Base-by-base conservation (phyloP, 495 filamentous ascomycete genomes). In the Xylaria telfairii region DNA sequence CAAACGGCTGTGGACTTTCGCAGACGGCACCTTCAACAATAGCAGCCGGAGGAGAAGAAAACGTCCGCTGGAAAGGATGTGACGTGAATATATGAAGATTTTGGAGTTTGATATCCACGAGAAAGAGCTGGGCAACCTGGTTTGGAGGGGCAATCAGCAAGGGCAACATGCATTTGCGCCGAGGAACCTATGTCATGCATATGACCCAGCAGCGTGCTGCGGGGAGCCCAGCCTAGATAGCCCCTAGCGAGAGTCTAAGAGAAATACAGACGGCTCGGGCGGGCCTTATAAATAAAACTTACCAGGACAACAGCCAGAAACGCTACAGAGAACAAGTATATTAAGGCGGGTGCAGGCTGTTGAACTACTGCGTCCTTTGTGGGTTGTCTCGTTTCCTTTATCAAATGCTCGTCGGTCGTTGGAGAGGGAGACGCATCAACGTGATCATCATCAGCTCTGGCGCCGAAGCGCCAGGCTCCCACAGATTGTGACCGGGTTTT, bases 261-360 rank as follows among this genome's bases (percentile, higher is more conserved):
- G 28, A 1, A 34, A 66, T 60, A 71, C 51, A 65, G 73, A 64
- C 32, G 41, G 59, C 69, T 41, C 68, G 37, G 15, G n/a, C 24
- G 17, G 39, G 26, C 41, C 30, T 26, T 65, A 51, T 42, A 12
- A 15, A 26, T 5, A 26, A 59, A 30, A 85, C 85, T 83, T 77
- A 87, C 85, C 69, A 86, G 74, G 60, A 83, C 77, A 37, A 84
- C 65, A 44, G 82, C 75, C 54, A 87, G 70, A 63, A 85, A 76
- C 39, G 79, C 77, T 53, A 82, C 71, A 6, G 84, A 84, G 63
- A 76, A 81, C 56, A 82, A 42, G 56, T 83, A 84, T 21, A 85
- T 67, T 41, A 69, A 51, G 32, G 69, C 57, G 54, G 77, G 49
- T 42, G 76, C 68, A 42, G 68, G 42, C 49, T 54, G 73, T 51